phyloP scores from a whole-genome alignment of 176 grass and related monocot genomes.

The Oryza glumipatula region DNA sequence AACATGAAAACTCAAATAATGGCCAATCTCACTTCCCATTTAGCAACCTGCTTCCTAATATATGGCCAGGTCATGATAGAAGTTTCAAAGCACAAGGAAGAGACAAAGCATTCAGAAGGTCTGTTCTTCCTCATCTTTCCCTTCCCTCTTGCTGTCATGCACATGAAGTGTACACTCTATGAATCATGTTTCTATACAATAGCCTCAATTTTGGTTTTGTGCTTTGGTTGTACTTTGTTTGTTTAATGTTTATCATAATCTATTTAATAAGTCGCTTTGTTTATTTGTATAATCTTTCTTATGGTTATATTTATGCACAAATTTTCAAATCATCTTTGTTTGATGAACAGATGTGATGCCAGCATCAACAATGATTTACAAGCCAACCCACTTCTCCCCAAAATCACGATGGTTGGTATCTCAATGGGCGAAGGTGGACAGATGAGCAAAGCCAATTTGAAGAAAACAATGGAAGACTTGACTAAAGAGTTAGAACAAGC shows the following conservation, averaged over 20 bases:
- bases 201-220: not conserved
- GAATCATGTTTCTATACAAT: constrained; percentile 10
- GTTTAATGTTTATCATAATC: not conserved
- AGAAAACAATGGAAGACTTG: constrained; percentile 88
- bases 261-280: not conserved
- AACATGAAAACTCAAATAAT: constrained; percentile 39
- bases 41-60: constrained; percentile 68
- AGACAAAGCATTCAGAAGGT: constrained; percentile 42
- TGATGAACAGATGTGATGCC: constrained; percentile 39
- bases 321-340: constrained; percentile 30
- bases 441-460: constrained; percentile 74
- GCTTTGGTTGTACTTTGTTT: not conserved
- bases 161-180: not conserved
- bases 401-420: constrained; percentile 95
- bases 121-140: constrained; percentile 6
- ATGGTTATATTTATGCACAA: not conserved
- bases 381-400: constrained; percentile 75
- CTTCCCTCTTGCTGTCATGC: not conserved
- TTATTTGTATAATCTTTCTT: not conserved
- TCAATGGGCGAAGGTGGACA: constrained; percentile 77
- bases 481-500: constrained; percentile 84
- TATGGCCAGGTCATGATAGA: constrained; percentile 58
- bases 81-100: constrained; percentile 46
- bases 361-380: constrained; percentile 38
- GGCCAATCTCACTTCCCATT: constrained; percentile 62